A percentile compares a stretch with the other conserved stretches of the same genome.
phyloP scores from a whole-genome alignment of 2,329 filamentous ascomycete genomes.

The Alternaria arborescens region DNA sequence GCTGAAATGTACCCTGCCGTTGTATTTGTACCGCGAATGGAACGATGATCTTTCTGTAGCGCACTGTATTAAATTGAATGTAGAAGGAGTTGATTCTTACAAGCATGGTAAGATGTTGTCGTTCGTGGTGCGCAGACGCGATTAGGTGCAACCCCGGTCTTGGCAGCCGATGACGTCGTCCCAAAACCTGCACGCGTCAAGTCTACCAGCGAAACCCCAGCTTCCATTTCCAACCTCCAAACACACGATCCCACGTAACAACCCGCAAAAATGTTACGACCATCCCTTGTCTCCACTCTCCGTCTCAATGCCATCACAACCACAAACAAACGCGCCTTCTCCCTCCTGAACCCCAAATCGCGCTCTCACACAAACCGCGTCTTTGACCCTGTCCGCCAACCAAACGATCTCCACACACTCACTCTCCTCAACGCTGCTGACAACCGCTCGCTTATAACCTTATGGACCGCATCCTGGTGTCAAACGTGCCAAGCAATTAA shows the following conservation, averaged over 20 bases:
- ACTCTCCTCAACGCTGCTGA: slow-evolving; percentile 57
- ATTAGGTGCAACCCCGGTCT: slow-evolving; percentile 37
- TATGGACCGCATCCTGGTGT: slow-evolving; percentile 62
- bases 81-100: neutral
- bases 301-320: neutral
- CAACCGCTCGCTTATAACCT: slow-evolving; percentile 56
- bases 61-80: neutral
- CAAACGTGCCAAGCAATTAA: slow-evolving; percentile 54
- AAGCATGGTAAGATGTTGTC: neutral
- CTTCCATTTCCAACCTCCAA: neutral
- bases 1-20: neutral
- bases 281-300: neutral
- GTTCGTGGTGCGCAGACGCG: slow-evolving; percentile 44
- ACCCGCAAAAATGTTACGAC: slow-evolving; percentile 10
- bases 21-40: neutral
- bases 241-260: neutral
- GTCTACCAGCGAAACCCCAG: neutral
- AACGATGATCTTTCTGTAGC: neutral
- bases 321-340: slow-evolving; percentile 22
- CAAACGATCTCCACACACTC: slow-evolving; percentile 59
- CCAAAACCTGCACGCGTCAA: slow-evolving; percentile 8
- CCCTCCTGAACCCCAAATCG: slow-evolving; percentile 23
- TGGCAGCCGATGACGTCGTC: slow-evolving; percentile 26
- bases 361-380: slow-evolving; percentile 42
- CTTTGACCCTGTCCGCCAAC: slow-evolving; percentile 55